These are phyloP conservation scores for Apiotrichum akiyoshidainum DNA, from an alignment of 1,284 basidiomycete genomes.

Conservation along the genomic window DNA sequence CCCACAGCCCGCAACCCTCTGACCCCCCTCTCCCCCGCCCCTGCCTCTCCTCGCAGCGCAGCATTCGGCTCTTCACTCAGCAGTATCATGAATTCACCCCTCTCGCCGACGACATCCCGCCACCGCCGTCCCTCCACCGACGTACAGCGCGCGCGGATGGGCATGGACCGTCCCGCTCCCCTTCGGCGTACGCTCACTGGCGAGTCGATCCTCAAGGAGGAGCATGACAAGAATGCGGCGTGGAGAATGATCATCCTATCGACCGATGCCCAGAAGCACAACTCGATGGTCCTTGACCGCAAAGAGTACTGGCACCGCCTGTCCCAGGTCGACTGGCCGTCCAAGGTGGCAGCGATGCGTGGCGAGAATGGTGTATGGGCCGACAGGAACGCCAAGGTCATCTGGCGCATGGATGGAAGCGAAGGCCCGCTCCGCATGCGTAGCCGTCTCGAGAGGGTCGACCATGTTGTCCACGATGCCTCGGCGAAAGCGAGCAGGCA, in stretches of 20 bases:
- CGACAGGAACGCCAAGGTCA: constrained; percentile 53
- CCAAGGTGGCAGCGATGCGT: constrained; percentile 36
- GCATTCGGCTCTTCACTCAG: not conserved
- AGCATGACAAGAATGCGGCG: constrained; percentile 49
- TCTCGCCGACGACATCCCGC: constrained; percentile 1
- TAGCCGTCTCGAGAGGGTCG: constrained; percentile 40
- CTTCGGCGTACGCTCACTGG: constrained; percentile 45
- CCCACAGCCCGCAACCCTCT: too few species aligned
- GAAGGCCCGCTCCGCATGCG: constrained; percentile 77
- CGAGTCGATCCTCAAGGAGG: constrained; percentile 43
- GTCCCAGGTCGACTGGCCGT: constrained; percentile 48
- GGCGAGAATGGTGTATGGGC: constrained; percentile 76
- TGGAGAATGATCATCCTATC: constrained; percentile 51
- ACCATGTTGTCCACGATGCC: constrained; percentile 6
- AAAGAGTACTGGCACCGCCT: constrained; percentile 50
- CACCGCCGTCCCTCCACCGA: constrained; percentile 32
- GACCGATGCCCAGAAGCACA: constrained; percentile 40
- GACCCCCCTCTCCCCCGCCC: not conserved
- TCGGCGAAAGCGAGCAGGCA: constrained; percentile 25
- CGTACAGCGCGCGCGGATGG: constrained; percentile 18
- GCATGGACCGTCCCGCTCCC: constrained; percentile 17
- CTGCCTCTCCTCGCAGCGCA: not conserved
- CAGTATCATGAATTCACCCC: not conserved
- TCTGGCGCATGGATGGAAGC: constrained; percentile 80
- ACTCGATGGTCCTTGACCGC: constrained; percentile 44